Conservation (phyloP, 306 rosid genomes). For the Rosa persica region DNA sequence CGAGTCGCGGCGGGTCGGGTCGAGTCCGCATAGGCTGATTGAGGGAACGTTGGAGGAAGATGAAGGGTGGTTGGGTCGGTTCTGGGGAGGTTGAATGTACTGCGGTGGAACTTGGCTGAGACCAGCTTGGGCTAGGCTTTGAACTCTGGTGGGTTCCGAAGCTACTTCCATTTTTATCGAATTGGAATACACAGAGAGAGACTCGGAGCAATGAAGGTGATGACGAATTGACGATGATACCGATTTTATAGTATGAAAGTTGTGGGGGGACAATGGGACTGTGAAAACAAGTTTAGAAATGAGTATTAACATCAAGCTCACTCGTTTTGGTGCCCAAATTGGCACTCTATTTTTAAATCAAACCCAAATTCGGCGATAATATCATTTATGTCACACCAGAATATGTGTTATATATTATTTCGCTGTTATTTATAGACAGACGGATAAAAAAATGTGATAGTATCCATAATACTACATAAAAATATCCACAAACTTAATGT, state of each 20-base stretch:
- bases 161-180: conserved; percentile 40
- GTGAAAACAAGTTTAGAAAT: background rate
- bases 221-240: background rate
- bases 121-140: conserved; percentile 52
- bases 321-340: no score
- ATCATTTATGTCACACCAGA: no score
- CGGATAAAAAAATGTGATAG: no score
- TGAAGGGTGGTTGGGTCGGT: conserved; percentile 19
- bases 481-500: no score
- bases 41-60: conserved; percentile 37
- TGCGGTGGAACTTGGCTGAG: conserved; percentile 57
- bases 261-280: background rate
- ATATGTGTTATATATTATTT: no score
- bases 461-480: no score
- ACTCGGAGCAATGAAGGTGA: background rate
- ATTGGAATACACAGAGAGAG: background rate
- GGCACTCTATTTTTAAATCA: no score
- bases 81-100: conserved; percentile 56
- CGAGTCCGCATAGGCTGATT: conserved; percentile 46
- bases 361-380: no score
- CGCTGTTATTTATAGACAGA: no score
- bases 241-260: background rate
- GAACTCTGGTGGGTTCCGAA: conserved; percentile 58
- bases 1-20: conserved; percentile 34
- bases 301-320: no score